Evolutionary conservation across 2,329 filamentous ascomycete species (phyloP).

Genomic region (Colletotrichum sp.): DNA sequence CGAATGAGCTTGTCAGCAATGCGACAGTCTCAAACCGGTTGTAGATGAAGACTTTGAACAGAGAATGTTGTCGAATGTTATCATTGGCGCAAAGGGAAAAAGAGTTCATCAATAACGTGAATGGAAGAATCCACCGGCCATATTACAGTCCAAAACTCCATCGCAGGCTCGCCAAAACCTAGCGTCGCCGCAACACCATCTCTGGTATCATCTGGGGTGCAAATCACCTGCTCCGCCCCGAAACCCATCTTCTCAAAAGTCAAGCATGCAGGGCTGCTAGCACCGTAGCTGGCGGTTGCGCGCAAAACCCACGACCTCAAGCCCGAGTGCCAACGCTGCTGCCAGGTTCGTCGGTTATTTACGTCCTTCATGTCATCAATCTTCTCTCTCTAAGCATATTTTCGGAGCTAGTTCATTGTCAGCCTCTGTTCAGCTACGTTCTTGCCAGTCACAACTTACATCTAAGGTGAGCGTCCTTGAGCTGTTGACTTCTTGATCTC

Average conservation of each 20-base stretch:
- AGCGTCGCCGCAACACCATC: neutral
- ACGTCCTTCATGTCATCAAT: neutral
- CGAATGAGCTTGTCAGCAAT: neutral
- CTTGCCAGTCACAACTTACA: constrained; percentile 67
- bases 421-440: neutral
- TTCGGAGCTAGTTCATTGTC: constrained; percentile 8
- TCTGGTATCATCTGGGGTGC: neutral
- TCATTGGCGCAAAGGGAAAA: neutral
- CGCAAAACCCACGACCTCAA: neutral
- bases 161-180: neutral
- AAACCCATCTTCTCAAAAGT: neutral
- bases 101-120: neutral
- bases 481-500: constrained; percentile 92
- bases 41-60: neutral
- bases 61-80: neutral
- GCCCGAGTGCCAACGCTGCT: neutral
- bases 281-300: neutral
- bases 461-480: constrained; percentile 91
- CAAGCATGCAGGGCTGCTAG: neutral
- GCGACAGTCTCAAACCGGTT: neutral
- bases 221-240: neutral
- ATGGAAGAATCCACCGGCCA: neutral
- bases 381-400: neutral
- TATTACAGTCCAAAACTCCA: constrained; percentile 13
- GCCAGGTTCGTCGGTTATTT: neutral